Evolutionary conservation across 2,329 filamentous ascomycete genomes (phyloP).

Genomic region (Fusarium coicis): DNA sequence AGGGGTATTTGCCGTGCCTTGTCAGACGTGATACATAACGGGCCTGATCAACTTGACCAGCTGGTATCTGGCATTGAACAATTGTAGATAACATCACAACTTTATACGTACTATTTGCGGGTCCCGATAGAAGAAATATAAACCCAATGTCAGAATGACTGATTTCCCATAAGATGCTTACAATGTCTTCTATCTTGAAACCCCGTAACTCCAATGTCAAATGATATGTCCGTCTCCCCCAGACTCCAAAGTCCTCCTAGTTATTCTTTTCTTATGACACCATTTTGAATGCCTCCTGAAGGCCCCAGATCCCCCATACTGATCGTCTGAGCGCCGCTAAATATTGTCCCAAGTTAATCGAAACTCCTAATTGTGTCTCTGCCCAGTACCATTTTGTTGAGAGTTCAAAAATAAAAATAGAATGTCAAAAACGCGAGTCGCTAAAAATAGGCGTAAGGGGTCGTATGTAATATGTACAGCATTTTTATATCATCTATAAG

Average conservation of each 20-base stretch:
- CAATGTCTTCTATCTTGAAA: constrained; percentile 15
- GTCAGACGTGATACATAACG: constrained; percentile 52
- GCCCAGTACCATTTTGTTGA: background rate
- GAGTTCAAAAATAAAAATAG: constrained; percentile 9
- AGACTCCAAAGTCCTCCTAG: constrained; percentile 25
- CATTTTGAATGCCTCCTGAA: constrained; percentile 10
- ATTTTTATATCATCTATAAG: background rate
- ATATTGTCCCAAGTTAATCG: constrained; percentile 23
- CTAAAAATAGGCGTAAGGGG: background rate
- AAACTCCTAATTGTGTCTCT: constrained; percentile 17
- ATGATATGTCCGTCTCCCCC: constrained; percentile 18
- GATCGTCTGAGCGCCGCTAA: constrained; percentile 14
- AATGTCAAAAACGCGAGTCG: constrained; percentile 14
- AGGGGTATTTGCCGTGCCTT: constrained; percentile 58
- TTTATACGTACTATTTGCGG: background rate
- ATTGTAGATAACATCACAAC: constrained; percentile 52
- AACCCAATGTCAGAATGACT: constrained; percentile 14
- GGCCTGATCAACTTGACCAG: constrained; percentile 60
- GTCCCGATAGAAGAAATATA: background rate
- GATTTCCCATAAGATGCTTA: constrained; percentile 17
- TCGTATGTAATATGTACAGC: background rate
- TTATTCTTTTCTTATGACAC: constrained; percentile 19
- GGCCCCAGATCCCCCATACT: constrained; percentile 4
- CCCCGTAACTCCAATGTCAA: constrained; percentile 27
- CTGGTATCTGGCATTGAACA: constrained; percentile 69